Evolutionary conservation across 495 filamentous ascomycete species (phyloP).

Genomic region (Lophiostoma macrostomum): DNA sequence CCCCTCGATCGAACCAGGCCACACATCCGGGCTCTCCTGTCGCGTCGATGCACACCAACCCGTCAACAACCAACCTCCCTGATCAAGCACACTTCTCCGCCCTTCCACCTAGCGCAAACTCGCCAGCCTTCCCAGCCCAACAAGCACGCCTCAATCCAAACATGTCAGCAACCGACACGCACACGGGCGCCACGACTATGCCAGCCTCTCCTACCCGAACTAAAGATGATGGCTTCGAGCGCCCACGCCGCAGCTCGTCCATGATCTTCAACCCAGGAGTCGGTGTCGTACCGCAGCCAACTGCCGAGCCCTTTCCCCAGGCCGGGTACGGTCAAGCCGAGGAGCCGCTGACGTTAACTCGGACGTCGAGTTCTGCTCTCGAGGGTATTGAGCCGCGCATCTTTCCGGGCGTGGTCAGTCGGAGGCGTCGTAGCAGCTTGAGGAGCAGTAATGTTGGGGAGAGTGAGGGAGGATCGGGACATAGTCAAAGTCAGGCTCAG

Average conservation of each 20-base stretch:
- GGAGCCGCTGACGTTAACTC: not conserved
- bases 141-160: constrained; percentile 24
- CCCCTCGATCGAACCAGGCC: constrained; percentile 14
- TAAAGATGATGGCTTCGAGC: constrained; percentile 10
- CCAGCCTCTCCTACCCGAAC: constrained; percentile 11
- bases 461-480: not conserved
- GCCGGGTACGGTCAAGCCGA: not conserved
- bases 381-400: constrained; percentile 39
- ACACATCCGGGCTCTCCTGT: constrained; percentile 34
- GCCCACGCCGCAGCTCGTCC: constrained; percentile 19
- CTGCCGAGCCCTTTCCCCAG: constrained; percentile 2
- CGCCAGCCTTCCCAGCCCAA: constrained; percentile 29
- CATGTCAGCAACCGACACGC: not conserved
- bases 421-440: constrained; percentile 32
- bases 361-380: constrained; percentile 1
- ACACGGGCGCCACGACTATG: not conserved
- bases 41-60: constrained; percentile 32
- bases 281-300: constrained; percentile 27
- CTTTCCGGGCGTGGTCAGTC: constrained; percentile 41
- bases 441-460: constrained; percentile 19
- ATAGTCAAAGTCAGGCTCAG: not conserved
- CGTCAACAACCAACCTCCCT: constrained; percentile 23
- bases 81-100: constrained; percentile 19
- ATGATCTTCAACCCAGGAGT: constrained; percentile 25
- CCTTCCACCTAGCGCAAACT: constrained; percentile 18